Evolutionary conservation across 2,329 filamentous ascomycete species (phyloP).

Genomic region (Fusarium penzigii): DNA sequence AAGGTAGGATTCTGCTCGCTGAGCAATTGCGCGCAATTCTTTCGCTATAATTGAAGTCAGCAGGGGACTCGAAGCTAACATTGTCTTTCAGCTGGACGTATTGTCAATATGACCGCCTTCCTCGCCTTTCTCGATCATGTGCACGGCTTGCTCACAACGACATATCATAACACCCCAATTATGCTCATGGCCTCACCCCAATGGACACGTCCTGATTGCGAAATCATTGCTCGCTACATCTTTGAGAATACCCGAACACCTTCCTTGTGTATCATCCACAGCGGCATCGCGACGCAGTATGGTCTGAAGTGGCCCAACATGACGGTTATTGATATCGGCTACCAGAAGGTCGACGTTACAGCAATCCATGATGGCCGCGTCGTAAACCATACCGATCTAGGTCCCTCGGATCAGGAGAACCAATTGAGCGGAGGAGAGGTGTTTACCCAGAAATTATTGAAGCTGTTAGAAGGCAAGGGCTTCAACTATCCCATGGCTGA

Average conservation of each 20-base stretch:
- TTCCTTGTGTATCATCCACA: slow-evolving; percentile 86
- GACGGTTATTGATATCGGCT: slow-evolving; percentile 88
- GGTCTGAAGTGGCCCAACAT: slow-evolving; percentile 74
- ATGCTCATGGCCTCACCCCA: slow-evolving; percentile 85
- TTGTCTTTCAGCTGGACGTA: slow-evolving; percentile 63
- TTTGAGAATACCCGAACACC: slow-evolving; percentile 98
- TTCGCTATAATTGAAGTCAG: not conserved
- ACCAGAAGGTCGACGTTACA: slow-evolving; percentile 88
- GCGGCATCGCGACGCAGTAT: slow-evolving; percentile 84
- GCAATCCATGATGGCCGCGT: slow-evolving; percentile 83
- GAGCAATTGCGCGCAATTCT: slow-evolving; percentile 6
- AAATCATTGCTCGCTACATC: slow-evolving; percentile 87
- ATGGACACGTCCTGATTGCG: slow-evolving; percentile 87
- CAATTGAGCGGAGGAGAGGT: slow-evolving; percentile 78
- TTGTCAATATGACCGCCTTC: slow-evolving; percentile 90
- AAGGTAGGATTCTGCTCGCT: slow-evolving; percentile 43
- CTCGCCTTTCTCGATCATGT: slow-evolving; percentile 92
- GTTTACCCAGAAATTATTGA: slow-evolving; percentile 73
- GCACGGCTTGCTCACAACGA: slow-evolving; percentile 83
- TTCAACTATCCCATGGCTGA: slow-evolving; percentile 69
- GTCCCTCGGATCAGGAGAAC: slow-evolving; percentile 50
- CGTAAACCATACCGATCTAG: slow-evolving; percentile 65
- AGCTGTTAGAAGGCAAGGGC: slow-evolving; percentile 61
- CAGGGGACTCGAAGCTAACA: slow-evolving; percentile 13
- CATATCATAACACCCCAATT: slow-evolving; percentile 95